phyloP scores from a whole-genome alignment of 306 rosid species.

The Trichosanthes cucumerina region DNA sequence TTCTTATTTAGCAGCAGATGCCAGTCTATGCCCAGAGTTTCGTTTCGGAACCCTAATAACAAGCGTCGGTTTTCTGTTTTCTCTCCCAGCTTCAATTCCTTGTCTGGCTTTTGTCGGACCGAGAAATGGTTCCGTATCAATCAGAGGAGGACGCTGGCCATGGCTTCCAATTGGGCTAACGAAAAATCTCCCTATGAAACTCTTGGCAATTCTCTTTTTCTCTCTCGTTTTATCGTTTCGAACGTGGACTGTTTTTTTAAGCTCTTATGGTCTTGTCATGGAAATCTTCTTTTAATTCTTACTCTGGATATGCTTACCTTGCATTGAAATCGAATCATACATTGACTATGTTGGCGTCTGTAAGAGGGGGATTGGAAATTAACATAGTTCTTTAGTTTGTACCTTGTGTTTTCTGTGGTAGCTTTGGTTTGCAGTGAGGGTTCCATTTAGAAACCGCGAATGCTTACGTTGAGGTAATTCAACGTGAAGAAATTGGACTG shows the following conservation, averaged over 20 bases:
- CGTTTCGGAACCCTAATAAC: constrained; percentile 46
- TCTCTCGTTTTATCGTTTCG: neutral
- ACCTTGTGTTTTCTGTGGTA: neutral
- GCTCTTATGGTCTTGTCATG: neutral
- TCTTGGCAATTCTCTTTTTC: constrained; percentile 41
- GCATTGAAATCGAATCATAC: neutral
- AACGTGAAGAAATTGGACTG: neutral
- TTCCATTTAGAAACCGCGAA: neutral
- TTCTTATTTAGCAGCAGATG: constrained; percentile 49
- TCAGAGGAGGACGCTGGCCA: constrained; percentile 58
- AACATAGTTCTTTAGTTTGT: neutral
- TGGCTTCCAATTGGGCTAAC: constrained; percentile 63
- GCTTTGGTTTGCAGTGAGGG: neutral
- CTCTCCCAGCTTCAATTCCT: constrained; percentile 30
- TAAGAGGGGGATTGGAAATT: neutral
- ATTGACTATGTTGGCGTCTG: neutral
- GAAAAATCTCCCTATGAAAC: constrained; percentile 80
- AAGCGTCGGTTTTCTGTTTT: constrained; percentile 24
- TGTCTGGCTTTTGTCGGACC: constrained; percentile 16
- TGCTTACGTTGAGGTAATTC: neutral
- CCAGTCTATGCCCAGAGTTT: constrained; percentile 37
- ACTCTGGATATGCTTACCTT: neutral
- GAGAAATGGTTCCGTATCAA: constrained; percentile 40
- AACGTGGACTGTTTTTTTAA: neutral
- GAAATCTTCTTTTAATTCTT: neutral